A percentile compares a stretch with the other conserved stretches of the same genome.
phyloP scores from a whole-genome alignment of 2,329 filamentous ascomycete species.

The Davidsoniella neocaledoniae region DNA sequence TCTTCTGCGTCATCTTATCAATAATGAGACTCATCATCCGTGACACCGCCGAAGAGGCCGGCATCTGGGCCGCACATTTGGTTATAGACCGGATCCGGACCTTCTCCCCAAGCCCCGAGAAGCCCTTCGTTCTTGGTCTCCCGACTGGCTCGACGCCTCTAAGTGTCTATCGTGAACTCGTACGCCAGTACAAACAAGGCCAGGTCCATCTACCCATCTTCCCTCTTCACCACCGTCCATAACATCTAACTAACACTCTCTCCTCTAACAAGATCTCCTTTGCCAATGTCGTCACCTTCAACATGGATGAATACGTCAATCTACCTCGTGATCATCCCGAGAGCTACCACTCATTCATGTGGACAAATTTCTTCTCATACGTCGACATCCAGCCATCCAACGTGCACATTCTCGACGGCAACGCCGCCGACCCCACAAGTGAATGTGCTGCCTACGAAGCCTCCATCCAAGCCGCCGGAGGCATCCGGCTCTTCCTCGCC shows the following conservation, averaged over 20 bases:
- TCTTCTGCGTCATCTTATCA: constrained; percentile 13
- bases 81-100: constrained; percentile 67
- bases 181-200: constrained; percentile 52
- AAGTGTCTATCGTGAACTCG: constrained; percentile 59
- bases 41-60: constrained; percentile 50
- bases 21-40: constrained; percentile 71
- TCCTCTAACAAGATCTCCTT: constrained; percentile 50
- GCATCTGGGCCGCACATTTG: constrained; percentile 65
- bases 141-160: constrained; percentile 72
- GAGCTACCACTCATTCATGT: constrained; percentile 87
- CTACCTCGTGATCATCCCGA: constrained; percentile 69
- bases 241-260: constrained; percentile 5
- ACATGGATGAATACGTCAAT: constrained; percentile 86
- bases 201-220: constrained; percentile 22
- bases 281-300: constrained; percentile 78
- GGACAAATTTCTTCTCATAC: constrained; percentile 76
- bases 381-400: constrained; percentile 68
- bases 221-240: background rate
- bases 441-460: constrained; percentile 70
- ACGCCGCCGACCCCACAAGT: constrained; percentile 54
- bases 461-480: constrained; percentile 55
- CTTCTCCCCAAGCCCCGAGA: constrained; percentile 53
- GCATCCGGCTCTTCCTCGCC: constrained; percentile 73
- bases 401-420: constrained; percentile 72
- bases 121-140: constrained; percentile 67